phyloP scores from a whole-genome alignment of 164 flowering plant genomes.

The Taxillus chinensis region DNA sequence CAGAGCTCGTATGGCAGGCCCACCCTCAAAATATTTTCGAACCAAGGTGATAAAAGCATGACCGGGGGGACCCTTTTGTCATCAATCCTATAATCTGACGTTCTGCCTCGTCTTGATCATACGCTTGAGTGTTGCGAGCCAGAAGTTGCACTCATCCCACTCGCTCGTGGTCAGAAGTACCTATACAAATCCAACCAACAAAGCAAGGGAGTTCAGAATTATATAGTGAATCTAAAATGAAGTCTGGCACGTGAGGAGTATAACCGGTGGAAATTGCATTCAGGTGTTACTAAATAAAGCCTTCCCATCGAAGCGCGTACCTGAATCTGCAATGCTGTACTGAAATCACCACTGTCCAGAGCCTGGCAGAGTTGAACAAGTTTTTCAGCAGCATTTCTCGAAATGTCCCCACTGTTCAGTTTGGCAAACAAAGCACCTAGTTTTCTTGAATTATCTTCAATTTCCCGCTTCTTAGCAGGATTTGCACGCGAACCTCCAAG shows the following conservation, averaged over 20 bases:
- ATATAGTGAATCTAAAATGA: no score
- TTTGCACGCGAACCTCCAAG: conserved; percentile 81
- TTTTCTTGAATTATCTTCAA: conserved; percentile 91
- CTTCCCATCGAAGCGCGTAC: conserved; percentile 17
- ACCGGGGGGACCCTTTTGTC: no score
- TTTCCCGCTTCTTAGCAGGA: conserved; percentile 82
- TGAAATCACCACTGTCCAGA: conserved; percentile 65
- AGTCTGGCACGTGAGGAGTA: no score
- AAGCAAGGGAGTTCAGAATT: no score
- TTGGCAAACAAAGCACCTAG: conserved; percentile 85
- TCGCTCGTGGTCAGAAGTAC: conserved; percentile 84
- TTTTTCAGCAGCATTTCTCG: conserved; percentile 77
- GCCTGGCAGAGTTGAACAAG: conserved; percentile 86
- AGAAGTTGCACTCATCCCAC: conserved; percentile 98
- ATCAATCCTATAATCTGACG: conserved; percentile 25
- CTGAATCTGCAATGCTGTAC: conserved; percentile 80
- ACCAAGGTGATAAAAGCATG: not conserved
- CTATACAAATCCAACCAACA: conserved; percentile 23
- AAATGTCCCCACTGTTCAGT: conserved; percentile 82
- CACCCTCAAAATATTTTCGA: not conserved
- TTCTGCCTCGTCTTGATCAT: conserved; percentile 88
- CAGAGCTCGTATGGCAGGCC: not conserved
- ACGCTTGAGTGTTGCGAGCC: conserved; percentile 89
- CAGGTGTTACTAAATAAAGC: no score
- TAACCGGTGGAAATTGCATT: no score